phyloP scores from a whole-genome alignment of 768 basidiomycete species.

The Tulasnella sp. region DNA sequence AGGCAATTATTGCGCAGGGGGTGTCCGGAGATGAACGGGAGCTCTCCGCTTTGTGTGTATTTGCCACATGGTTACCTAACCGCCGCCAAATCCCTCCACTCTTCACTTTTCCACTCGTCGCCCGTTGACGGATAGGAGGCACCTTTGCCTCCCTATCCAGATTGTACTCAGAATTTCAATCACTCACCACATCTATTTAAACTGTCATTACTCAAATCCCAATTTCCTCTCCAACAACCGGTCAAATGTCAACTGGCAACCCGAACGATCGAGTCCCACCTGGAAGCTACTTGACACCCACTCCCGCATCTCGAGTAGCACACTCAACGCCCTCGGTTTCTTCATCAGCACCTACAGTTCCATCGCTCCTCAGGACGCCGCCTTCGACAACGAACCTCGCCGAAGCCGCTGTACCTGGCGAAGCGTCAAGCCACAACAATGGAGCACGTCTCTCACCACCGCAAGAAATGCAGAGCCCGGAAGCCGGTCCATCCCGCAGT shows the following conservation, averaged over 20 bases:
- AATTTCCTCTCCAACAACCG: background rate
- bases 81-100: background rate
- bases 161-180: background rate
- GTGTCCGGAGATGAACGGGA: background rate
- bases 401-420: background rate
- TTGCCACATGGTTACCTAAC: background rate
- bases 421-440: background rate
- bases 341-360: background rate
- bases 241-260: background rate
- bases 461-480: background rate
- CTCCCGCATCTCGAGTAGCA: background rate
- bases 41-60: background rate
- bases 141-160: background rate
- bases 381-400: background rate
- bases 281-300: background rate
- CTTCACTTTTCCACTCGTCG: background rate
- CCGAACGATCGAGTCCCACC: background rate
- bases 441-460: background rate
- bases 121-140: slow-evolving; percentile 7
- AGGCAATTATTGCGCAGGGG: too few relatives aligned
- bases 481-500: background rate
- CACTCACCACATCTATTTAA: background rate
- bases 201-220: background rate
- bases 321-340: background rate
- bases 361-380: slow-evolving; percentile 7